Conservation (phyloP, 2,329 filamentous ascomycete species). For the Phyllosticta citribraziliensis region DNA sequence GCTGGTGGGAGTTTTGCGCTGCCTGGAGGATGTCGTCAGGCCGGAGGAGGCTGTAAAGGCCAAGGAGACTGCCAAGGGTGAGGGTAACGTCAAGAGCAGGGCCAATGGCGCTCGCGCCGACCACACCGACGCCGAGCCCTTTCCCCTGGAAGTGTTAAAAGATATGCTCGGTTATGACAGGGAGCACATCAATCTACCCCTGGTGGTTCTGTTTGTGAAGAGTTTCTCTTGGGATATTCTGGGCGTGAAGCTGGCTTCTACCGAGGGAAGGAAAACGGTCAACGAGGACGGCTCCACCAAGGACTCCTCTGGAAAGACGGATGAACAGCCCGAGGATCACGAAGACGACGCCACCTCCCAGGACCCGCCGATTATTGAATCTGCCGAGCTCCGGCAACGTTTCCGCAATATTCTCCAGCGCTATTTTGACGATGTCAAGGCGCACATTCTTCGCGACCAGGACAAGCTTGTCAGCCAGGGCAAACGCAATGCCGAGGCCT, state of each 20-base stretch:
- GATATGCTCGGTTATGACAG: slow-evolving; percentile 89
- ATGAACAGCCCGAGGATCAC: slow-evolving; percentile 43
- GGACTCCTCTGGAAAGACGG: slow-evolving; percentile 36
- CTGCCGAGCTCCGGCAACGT: slow-evolving; percentile 68
- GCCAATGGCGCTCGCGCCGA: slow-evolving; percentile 46
- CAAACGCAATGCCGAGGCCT: slow-evolving; percentile 91
- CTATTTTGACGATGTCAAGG: slow-evolving; percentile 89
- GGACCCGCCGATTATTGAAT: slow-evolving; percentile 62
- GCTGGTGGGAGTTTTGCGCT: slow-evolving; percentile 81
- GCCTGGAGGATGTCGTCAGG: slow-evolving; percentile 59
- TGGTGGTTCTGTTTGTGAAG: slow-evolving; percentile 93
- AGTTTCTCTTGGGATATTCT: slow-evolving; percentile 93
- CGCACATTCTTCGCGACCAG: slow-evolving; percentile 81
- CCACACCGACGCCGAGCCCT: slow-evolving; percentile 71
- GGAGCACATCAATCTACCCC: slow-evolving; percentile 80
- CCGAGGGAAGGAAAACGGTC: slow-evolving; percentile 73
- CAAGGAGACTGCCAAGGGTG: slow-evolving; percentile 46
- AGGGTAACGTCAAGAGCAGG: slow-evolving; percentile 53
- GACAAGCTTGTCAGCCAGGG: slow-evolving; percentile 79
- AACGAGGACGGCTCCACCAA: slow-evolving; percentile 68
- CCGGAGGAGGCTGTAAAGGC: slow-evolving; percentile 54
- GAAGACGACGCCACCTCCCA: slow-evolving; percentile 43
- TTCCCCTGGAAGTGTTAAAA: slow-evolving; percentile 94
- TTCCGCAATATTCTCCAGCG: slow-evolving; percentile 77
- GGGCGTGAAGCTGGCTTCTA: slow-evolving; percentile 60